These are phyloP conservation scores for Neurospora hispaniola DNA, from an alignment of 495 filamentous ascomycete genomes.

Conservation along the genomic window DNA sequence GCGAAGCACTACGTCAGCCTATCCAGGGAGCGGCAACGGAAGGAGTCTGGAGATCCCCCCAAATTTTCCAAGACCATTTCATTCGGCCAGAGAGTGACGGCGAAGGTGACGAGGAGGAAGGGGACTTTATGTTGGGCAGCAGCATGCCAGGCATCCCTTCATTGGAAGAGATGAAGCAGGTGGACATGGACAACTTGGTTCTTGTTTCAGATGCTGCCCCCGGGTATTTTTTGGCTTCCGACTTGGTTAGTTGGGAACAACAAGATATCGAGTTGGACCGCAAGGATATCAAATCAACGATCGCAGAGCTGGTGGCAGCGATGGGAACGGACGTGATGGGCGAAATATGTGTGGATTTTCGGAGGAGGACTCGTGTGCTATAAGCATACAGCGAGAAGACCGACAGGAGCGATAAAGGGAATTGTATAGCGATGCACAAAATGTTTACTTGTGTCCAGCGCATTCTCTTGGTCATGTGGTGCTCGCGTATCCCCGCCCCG, in stretches of 20 bases:
- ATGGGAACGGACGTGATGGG: constrained; percentile 58
- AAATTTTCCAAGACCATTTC: not conserved
- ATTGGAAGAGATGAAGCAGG: constrained; percentile 44
- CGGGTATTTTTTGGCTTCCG: constrained; percentile 29
- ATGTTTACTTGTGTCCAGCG: not conserved
- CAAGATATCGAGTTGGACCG: constrained; percentile 39
- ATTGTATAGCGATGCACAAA: not conserved
- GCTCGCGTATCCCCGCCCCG: not conserved
- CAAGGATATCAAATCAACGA: constrained; percentile 48
- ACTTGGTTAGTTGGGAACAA: constrained; percentile 58
- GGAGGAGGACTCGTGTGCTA: not conserved
- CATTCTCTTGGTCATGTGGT: not conserved
- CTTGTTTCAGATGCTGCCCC: constrained; percentile 22
- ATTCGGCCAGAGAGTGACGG: constrained; percentile 3
- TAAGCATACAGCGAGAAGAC: not conserved
- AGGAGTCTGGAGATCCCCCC: constrained; percentile 1
- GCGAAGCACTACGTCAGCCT: constrained; percentile 58
- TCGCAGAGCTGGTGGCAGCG: constrained; percentile 68
- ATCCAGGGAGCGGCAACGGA: constrained; percentile 34
- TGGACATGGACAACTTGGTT: constrained; percentile 51
- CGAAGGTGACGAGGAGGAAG: constrained; percentile 24
- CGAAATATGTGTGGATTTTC: constrained; percentile 38
- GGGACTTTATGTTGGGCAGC: constrained; percentile 51
- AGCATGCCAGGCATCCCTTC: constrained; percentile 73
- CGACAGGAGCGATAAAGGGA: not conserved